Percentiles rank a stretch among this genome's conserved stretches.
phyloP scores from a whole-genome alignment of 225 moss, liverwort and hornwort genomes.

The Straminergon stramineum region DNA sequence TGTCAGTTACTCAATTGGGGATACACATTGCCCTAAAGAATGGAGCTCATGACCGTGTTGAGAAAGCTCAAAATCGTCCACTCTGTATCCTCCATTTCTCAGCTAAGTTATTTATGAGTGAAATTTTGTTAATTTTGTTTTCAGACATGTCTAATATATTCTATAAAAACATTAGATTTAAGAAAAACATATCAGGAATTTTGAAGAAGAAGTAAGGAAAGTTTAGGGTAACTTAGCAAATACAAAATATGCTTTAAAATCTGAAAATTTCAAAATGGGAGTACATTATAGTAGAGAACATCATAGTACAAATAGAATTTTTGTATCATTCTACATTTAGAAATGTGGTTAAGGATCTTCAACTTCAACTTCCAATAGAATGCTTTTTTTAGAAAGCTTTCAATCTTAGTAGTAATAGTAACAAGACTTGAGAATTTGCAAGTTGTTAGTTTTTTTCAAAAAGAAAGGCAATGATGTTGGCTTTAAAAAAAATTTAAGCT shows the following conservation, averaged over 20 bases:
- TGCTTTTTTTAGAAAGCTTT: too few relatives aligned
- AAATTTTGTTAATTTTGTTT: not conserved
- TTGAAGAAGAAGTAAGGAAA: not conserved
- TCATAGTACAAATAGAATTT: too few relatives aligned
- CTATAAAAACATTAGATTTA: not conserved
- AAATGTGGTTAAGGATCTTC: not conserved
- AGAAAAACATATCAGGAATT: not conserved
- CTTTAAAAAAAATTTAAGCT: not conserved
- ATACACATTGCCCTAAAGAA: not conserved
- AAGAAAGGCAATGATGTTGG: not conserved
- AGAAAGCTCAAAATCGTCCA: not conserved
- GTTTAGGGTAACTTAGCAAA: not conserved
- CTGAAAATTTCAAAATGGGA: fast-evolving
- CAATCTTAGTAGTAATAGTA: not conserved
- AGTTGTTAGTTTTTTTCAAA: not conserved
- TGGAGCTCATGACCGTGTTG: not conserved
- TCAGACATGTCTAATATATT: not conserved
- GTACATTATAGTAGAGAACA: not conserved
- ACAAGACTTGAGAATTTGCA: too few relatives aligned
- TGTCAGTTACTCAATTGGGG: not conserved
- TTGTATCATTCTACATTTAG: not conserved
- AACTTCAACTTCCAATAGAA: not conserved
- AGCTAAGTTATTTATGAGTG: not conserved
- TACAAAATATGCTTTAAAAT: not conserved
- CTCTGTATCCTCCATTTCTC: not conserved